Evolutionary conservation across 164 flowering plant species (phyloP), one percentile per base, ranked within the genome.

Genomic region (Kalanchoe fedtschenkoi): DNA sequence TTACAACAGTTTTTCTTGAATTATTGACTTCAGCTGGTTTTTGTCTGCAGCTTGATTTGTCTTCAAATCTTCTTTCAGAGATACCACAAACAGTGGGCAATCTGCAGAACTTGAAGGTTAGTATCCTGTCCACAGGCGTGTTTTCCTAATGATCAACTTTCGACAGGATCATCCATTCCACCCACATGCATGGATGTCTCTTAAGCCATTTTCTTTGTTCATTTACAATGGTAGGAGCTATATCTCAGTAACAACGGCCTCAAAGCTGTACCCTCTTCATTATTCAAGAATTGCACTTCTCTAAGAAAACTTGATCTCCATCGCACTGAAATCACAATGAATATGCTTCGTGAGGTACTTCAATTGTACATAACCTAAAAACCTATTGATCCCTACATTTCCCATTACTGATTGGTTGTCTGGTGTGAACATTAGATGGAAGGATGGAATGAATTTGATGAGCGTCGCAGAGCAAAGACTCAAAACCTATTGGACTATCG

Each of bases 401-500:
- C 46, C n/a, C 26, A 30, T 14, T 26, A 16, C 2, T 1, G 29
- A 35, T 58, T 9, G 17, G 15, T 32, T 34, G 11, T 17, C 34
- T 2, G 7, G 15, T 19, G 32, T 9, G 2, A 24, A 16, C 58
- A 29, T 19, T 80, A 92, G 98, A 72, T 75, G 67, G 96, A 89
- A 76, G 98, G 96, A 55, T 92, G 96, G 96, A 79, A 82, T 53
- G 80, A 66, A 54, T 92, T 92, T 64, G 96, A 92, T 61, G 74
- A 79, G 65, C 82, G 96, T 0, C 82, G 98, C 0, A 74, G 80
- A n/a, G 59, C 64, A 32, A 89, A 87, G 78, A 86, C 76, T 77
- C 96, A 89, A 77, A 92, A 87, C 71, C 95, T 89, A 71, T 77
- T 92, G 69, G 96, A 89, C 69, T 92, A 84, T 53, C 74, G 91